Evolutionary conservation across 2,329 filamentous ascomycete genomes (phyloP).

Genomic region (Endothia cerciana): DNA sequence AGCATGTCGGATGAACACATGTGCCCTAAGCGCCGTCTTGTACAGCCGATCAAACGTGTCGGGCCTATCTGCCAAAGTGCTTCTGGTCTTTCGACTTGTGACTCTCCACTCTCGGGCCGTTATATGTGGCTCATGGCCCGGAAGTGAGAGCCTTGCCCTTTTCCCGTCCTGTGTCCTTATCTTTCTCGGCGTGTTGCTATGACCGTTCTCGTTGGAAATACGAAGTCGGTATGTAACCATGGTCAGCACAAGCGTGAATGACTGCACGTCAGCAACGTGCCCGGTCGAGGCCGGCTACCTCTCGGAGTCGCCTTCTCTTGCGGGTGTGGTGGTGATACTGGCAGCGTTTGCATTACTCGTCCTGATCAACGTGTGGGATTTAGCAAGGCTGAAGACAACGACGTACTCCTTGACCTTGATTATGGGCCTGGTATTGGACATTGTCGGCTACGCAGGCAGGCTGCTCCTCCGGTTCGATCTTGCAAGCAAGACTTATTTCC

Average conservation of each 20-base stretch:
- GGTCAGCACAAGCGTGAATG: constrained; percentile 25
- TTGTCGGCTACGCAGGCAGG: constrained; percentile 51
- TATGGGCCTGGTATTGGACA: constrained; percentile 47
- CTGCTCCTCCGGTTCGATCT: constrained; percentile 44
- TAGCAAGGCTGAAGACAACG: constrained; percentile 38
- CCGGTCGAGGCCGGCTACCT: constrained; percentile 31
- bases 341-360: constrained; percentile 35
- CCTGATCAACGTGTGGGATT: constrained; percentile 33
- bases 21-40: constrained; percentile 7
- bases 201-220: not conserved
- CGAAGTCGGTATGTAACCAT: constrained; percentile 25
- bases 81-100: constrained; percentile 3
- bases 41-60: not conserved
- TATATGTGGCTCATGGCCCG: constrained; percentile 14
- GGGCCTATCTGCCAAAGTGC: constrained; percentile 10
- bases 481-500: constrained; percentile 43
- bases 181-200: constrained; percentile 6
- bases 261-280: constrained; percentile 32
- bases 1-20: not conserved
- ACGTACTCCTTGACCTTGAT: constrained; percentile 47
- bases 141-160: constrained; percentile 4
- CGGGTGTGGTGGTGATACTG: constrained; percentile 34
- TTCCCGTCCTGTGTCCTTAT: not conserved
- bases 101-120: constrained; percentile 11
- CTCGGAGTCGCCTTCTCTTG: constrained; percentile 30